A percentile compares a stretch with the other conserved stretches of the same genome.
Conservation (phyloP, 208 protist genomes). For the Leishmania lainsoni region DNA sequence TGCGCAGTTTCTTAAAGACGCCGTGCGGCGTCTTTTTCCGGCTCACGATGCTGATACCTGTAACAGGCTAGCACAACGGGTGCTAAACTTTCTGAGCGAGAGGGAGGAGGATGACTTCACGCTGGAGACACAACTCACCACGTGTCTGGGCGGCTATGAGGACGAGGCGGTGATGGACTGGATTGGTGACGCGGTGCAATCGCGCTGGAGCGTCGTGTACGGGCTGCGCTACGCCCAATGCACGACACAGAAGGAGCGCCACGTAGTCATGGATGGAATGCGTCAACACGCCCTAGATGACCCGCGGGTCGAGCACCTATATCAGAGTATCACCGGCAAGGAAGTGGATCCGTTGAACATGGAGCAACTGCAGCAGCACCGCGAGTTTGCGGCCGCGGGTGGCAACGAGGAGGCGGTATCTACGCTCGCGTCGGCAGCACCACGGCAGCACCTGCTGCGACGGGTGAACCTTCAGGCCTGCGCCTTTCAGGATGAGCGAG, state of each 20-base stretch:
- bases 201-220: slow-evolving; percentile 86
- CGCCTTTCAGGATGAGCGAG: slow-evolving; percentile 82
- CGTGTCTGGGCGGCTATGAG: slow-evolving; percentile 84
- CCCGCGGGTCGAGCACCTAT: slow-evolving; percentile 68
- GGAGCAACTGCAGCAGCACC: slow-evolving; percentile 8
- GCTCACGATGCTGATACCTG: slow-evolving; percentile 61
- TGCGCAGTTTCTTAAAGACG: slow-evolving; percentile 75
- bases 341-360: slow-evolving; percentile 49
- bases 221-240: slow-evolving; percentile 69
- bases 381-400: background rate
- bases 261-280: slow-evolving; percentile 79
- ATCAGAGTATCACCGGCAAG: slow-evolving; percentile 84
- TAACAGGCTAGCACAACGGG: slow-evolving; percentile 59
- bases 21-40: slow-evolving; percentile 80
- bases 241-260: slow-evolving; percentile 64
- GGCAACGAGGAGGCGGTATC: slow-evolving; percentile 17
- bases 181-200: slow-evolving; percentile 68
- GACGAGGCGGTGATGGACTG: slow-evolving; percentile 81
- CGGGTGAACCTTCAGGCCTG: slow-evolving; percentile 75
- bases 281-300: slow-evolving; percentile 64
- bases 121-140: slow-evolving; percentile 88
- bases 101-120: slow-evolving; percentile 60
- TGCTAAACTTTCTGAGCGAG: slow-evolving; percentile 69
- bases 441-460: slow-evolving; percentile 55
- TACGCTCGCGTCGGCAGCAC: slow-evolving; percentile 9